phyloP scores from a whole-genome alignment of 2,329 filamentous ascomycete species.

The Verticillium nonalfalfae region DNA sequence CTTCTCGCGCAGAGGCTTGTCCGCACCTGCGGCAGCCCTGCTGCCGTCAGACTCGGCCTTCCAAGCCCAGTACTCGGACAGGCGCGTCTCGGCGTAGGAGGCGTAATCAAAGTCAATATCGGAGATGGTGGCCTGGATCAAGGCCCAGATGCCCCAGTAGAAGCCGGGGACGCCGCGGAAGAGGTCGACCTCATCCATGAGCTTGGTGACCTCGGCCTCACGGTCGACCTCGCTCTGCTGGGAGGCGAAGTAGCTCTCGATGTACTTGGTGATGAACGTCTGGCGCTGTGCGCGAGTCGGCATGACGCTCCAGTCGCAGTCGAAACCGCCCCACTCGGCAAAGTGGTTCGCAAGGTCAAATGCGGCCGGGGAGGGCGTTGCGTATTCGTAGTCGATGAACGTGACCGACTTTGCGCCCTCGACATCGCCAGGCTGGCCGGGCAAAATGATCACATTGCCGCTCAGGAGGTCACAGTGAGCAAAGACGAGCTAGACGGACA shows the following conservation, averaged over 20 bases:
- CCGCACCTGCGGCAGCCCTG: slow-evolving; percentile 42
- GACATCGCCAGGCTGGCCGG: slow-evolving; percentile 18
- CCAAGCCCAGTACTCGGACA: slow-evolving; percentile 93
- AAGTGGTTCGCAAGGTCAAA: slow-evolving; percentile 99
- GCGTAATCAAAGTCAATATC: slow-evolving; percentile 97
- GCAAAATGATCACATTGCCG: slow-evolving; percentile 88
- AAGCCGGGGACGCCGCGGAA: slow-evolving; percentile 90
- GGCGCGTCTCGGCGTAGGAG: slow-evolving; percentile 75
- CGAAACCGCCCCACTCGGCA: slow-evolving; percentile 95
- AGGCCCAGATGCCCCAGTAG: slow-evolving; percentile 87
- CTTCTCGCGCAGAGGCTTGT: slow-evolving; percentile 68
- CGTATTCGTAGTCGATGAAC: slow-evolving; percentile 99
- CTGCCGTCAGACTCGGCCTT: slow-evolving; percentile 66
- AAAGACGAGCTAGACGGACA: slow-evolving; percentile 64
- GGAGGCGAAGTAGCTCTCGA: slow-evolving; percentile 62
- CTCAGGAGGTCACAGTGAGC: slow-evolving; percentile 94
- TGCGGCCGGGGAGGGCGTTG: slow-evolving; percentile 84
- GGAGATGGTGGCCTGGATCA: slow-evolving; percentile 91
- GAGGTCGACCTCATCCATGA: slow-evolving; percentile 76
- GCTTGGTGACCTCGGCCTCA: slow-evolving; percentile 57
- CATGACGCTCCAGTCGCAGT: slow-evolving; percentile 81
- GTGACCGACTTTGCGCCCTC: slow-evolving; percentile 43
- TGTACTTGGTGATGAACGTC: slow-evolving; percentile 79
- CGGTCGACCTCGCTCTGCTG: slow-evolving; percentile 37
- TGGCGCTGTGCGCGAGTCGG: slow-evolving; percentile 72